Evolutionary conservation across 768 basidiomycete species (phyloP), one percentile per base, ranked within the genome.

Genomic region (Solioccasus polychromus): DNA sequence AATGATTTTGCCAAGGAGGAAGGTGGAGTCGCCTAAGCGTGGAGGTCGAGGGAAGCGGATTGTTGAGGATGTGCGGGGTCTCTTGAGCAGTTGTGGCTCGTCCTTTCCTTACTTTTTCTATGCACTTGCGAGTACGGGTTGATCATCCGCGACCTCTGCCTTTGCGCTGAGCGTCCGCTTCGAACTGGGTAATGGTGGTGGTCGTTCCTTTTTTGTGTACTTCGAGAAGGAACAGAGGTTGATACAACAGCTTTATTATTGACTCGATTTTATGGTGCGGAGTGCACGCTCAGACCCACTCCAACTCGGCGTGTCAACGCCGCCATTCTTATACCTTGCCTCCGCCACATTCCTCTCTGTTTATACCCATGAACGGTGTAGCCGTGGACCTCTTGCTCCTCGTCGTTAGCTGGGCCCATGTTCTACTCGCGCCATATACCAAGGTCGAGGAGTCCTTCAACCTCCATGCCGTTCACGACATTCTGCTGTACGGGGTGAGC

Each of bases 401-500:
- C 20, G 58, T 57, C 0, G 70, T 73, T 36, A 71, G 73, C 42
- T 88, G 82, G 76, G 54, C 60, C 1, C 86, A 95, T 52, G 85
- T 94, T 37, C 53, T 87, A 20, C 69, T 90, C 3, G 79, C 89
- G 3, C 95, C 96, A 0, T 92, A 87, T 62, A 88, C 90, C 4
- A 99, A 99, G 70, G 96, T 99, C 23, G 96, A 99, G 66, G 96
- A 99, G 68, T 89, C 87, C 59, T 97, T 97, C 74, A 93, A 87
- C 54, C 76, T 98, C 8, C 96, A 98, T 61, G 93, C 91, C 1
- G 77, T 76, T 1, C 91, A 96, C 59, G 96, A 99, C 65, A 71
- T 91, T 20, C 70, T 97, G 23, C 77, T 85, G 68, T 83, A 92
- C 58, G 92, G 93, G 2, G 61, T 81, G 15, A 37, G 59, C 1